Conservation (phyloP, 768 basidiomycete genomes). For the Tulasnella sp. region DNA sequence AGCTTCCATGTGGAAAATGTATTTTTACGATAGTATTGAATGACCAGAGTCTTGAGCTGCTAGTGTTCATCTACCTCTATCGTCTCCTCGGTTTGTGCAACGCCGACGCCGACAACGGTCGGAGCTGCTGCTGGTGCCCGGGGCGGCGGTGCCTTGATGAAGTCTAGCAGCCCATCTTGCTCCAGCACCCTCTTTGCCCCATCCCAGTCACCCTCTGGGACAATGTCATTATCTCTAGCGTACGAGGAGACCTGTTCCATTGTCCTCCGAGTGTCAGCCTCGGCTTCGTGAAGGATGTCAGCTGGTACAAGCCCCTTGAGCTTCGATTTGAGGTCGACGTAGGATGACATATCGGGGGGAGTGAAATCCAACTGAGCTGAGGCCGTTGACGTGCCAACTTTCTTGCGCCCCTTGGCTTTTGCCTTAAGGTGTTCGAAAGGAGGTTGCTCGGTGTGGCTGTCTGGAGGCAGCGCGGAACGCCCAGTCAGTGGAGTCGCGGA, state of each 20-base stretch:
- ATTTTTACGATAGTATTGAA: slow-evolving; percentile 22
- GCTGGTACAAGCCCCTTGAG: slow-evolving; percentile 11
- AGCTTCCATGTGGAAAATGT: slow-evolving; percentile 16
- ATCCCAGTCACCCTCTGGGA: slow-evolving; percentile 16
- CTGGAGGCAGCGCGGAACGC: not conserved
- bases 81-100: not conserved
- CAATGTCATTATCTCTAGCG: slow-evolving; percentile 15
- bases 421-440: not conserved
- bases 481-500: not conserved
- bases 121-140: not conserved
- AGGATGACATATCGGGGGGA: slow-evolving; percentile 20
- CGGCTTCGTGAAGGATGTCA: slow-evolving; percentile 20
- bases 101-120: not conserved
- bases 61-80: not conserved
- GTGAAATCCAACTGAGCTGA: slow-evolving; percentile 12
- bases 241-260: slow-evolving; percentile 18
- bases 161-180: slow-evolving; percentile 29
- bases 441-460: not conserved
- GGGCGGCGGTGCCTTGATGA: slow-evolving; percentile 16
- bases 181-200: slow-evolving; percentile 26
- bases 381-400: not conserved
- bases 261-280: slow-evolving; percentile 21
- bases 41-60: slow-evolving; percentile 12
- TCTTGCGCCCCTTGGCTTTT: not conserved
- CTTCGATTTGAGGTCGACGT: slow-evolving; percentile 19